phyloP scores from a whole-genome alignment of 192 early-diverging fungal genomes.

The Geranomyces michiganensis region DNA sequence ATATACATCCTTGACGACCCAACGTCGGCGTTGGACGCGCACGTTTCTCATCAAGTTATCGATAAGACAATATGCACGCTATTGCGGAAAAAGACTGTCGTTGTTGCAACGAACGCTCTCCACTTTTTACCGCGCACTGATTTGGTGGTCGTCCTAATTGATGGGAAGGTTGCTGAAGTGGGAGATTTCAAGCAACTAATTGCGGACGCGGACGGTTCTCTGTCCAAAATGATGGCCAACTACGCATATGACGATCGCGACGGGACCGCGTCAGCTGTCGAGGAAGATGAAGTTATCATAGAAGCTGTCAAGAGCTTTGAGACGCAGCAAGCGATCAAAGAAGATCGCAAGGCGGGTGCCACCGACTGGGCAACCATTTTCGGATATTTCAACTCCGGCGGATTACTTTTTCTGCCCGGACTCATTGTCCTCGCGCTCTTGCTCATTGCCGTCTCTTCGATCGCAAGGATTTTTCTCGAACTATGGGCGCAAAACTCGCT shows the following conservation, averaged over 20 bases:
- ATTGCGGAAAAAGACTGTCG: slow-evolving; percentile 66
- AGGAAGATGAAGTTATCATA: not conserved
- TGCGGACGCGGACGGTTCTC: not conserved
- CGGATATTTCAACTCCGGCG: slow-evolving; percentile 1
- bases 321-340: slow-evolving; percentile 56
- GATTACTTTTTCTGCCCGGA: not conserved
- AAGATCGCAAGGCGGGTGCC: slow-evolving; percentile 1
- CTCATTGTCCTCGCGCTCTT: not conserved
- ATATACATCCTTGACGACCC: slow-evolving; percentile 75
- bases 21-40: slow-evolving; percentile 50
- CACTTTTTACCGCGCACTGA: slow-evolving; percentile 72
- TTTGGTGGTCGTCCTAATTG: slow-evolving; percentile 69
- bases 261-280: not conserved
- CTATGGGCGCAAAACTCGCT: not conserved
- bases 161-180: slow-evolving; percentile 67
- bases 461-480: slow-evolving; percentile 1
- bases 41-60: slow-evolving; percentile 56
- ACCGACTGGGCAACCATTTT: not conserved
- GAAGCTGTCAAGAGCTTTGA: slow-evolving; percentile 37
- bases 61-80: slow-evolving; percentile 34
- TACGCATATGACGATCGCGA: slow-evolving; percentile 3
- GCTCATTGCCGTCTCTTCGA: not conserved
- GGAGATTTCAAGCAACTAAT: slow-evolving; percentile 48
- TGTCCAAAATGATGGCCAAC: not conserved
- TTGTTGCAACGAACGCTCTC: slow-evolving; percentile 82